Evolutionary conservation across 495 filamentous ascomycete genomes (phyloP).

Genomic region (Platismatia glauca): DNA sequence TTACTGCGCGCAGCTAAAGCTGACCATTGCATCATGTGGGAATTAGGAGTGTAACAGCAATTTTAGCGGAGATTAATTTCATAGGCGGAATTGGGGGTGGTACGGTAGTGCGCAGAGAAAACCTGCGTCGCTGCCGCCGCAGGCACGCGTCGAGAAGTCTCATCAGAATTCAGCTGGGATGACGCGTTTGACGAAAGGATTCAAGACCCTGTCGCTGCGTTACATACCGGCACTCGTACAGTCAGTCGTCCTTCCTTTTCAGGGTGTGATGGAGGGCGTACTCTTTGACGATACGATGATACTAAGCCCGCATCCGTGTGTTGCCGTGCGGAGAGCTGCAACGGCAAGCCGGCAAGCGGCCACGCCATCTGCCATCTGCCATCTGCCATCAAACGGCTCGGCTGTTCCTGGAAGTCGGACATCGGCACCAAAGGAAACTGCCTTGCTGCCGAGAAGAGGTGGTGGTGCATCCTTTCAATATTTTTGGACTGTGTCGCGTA

Average conservation of each 20-base stretch:
- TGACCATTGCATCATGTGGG: neutral
- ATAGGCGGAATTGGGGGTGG: neutral
- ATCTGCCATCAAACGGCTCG: neutral
- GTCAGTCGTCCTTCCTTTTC: no score
- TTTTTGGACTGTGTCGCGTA: no score
- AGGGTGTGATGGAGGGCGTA: neutral
- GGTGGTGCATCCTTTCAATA: no score
- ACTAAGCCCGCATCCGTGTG: no score
- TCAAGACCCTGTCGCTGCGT: neutral
- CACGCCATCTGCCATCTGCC: no score
- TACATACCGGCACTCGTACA: no score
- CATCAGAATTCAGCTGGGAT: neutral
- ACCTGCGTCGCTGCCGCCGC: slow-evolving; percentile 1
- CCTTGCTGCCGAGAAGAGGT: no score
- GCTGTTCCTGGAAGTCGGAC: neutral
- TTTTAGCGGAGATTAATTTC: slow-evolving; percentile 10
- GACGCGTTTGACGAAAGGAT: slow-evolving; percentile 3
- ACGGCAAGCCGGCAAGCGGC: no score
- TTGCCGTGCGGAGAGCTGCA: no score
- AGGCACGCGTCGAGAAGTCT: slow-evolving; percentile 1
- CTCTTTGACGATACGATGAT: no score
- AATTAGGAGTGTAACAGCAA: neutral
- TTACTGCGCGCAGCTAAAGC: slow-evolving; percentile 1
- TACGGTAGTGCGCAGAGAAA: neutral
- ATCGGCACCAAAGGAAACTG: no score